Percentiles rank a stretch among this genome's conserved stretches.
Evolutionary conservation across 345 rosid species (phyloP).

Genomic region (Trapa incisa): DNA sequence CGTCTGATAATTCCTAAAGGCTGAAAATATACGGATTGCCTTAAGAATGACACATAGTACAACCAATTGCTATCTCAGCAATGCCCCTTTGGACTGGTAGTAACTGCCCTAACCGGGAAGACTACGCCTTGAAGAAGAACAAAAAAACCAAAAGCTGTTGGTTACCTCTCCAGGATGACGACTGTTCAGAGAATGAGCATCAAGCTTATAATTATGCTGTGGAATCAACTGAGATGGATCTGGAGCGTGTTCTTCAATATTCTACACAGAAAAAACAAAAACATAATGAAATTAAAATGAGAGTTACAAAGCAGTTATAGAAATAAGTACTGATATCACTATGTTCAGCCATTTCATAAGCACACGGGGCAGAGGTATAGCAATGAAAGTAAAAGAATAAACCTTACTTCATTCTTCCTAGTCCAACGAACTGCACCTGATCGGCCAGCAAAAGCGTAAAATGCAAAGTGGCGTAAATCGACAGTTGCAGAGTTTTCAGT

Average conservation of each 20-base stretch:
- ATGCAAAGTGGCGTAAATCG: slow-evolving; percentile 79
- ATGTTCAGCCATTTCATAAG: background rate
- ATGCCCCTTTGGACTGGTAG: background rate
- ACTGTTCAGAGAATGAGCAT: slow-evolving; percentile 65
- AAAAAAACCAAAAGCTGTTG: slow-evolving; percentile 1
- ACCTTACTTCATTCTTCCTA: slow-evolving; percentile 73
- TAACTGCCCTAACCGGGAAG: background rate
- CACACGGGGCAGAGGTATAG: slow-evolving; percentile 3
- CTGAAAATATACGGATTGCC: background rate
- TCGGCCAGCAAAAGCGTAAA: slow-evolving; percentile 81
- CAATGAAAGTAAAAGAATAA: background rate
- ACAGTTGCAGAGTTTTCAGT: slow-evolving; percentile 61
- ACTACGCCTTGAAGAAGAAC: background rate
- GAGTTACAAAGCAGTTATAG: background rate
- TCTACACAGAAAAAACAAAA: slow-evolving; percentile 30
- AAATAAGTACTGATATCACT: background rate
- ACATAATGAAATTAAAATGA: slow-evolving; percentile 4
- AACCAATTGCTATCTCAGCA: background rate
- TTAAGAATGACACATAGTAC: background rate
- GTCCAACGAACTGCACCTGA: slow-evolving; percentile 70
- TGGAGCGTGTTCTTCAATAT: slow-evolving; percentile 55
- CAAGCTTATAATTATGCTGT: slow-evolving; percentile 95
- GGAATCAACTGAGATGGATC: slow-evolving; percentile 79
- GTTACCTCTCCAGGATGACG: slow-evolving; percentile 93
- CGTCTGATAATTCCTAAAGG: background rate